phyloP scores from a whole-genome alignment of 768 basidiomycete species.

The Suillus placidus region DNA sequence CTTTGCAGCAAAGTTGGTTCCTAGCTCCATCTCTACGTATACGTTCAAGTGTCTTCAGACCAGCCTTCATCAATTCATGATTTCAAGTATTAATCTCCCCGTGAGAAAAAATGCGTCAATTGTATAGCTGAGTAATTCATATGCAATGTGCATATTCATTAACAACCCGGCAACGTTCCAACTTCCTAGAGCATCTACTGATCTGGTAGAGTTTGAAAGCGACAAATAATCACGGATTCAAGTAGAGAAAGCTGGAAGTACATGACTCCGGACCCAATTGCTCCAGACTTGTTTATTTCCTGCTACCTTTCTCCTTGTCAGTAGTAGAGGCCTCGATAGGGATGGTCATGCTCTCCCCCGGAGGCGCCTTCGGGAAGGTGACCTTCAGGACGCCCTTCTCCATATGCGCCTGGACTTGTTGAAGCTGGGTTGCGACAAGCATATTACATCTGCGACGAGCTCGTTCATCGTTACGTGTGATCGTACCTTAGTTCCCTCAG shows the following conservation, averaged over 20 bases:
- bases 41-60: not conserved
- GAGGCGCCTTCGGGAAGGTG: not conserved
- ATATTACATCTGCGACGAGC: not conserved
- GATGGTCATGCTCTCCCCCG: not conserved
- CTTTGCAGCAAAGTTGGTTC: constrained; percentile 63
- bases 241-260: not conserved
- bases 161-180: no score
- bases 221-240: not conserved
- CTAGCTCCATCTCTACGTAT: constrained; percentile 63
- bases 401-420: not conserved
- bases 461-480: not conserved
- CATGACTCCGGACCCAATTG: not conserved
- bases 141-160: no score
- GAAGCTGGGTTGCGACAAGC: not conserved
- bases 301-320: not conserved
- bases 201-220: not conserved
- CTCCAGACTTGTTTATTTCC: not conserved
- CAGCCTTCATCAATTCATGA: not conserved
- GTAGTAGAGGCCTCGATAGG: not conserved
- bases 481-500: constrained; percentile 49
- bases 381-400: not conserved
- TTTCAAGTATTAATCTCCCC: constrained; percentile 1
- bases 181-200: not conserved
- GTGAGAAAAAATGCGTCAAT: not conserved
- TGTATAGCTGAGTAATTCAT: not conserved